A percentile compares a stretch with the other conserved stretches of the same genome.
phyloP scores from a whole-genome alignment of 352 stramenopile species.

The Thraustochytrium striatum region DNA sequence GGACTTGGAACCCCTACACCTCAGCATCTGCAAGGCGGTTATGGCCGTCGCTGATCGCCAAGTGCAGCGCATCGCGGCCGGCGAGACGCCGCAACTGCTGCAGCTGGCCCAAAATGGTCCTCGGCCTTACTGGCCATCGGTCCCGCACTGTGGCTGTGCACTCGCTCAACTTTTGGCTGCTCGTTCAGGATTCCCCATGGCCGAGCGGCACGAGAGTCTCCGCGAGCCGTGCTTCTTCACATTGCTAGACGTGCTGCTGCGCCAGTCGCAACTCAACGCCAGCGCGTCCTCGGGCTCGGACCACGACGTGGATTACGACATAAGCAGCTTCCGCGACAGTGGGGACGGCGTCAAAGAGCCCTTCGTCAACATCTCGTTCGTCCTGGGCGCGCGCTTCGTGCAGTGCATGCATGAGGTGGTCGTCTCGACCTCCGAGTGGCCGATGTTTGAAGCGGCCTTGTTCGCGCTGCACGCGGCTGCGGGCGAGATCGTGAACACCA shows the following conservation, averaged over 20 bases:
- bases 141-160: background rate
- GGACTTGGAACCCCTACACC: background rate
- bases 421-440: background rate
- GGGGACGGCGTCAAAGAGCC: conserved; percentile 32
- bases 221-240: conserved; percentile 29
- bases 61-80: background rate
- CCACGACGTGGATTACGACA: conserved; percentile 2
- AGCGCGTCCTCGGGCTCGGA: conserved; percentile 13
- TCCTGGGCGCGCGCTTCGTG: conserved; percentile 24
- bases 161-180: conserved; percentile 28
- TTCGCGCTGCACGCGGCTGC: conserved; percentile 6
- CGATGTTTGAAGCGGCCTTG: conserved; percentile 16
- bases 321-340: conserved; percentile 31
- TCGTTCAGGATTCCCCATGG: conserved; percentile 16
- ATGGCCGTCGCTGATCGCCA: conserved; percentile 21
- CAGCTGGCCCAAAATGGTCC: background rate
- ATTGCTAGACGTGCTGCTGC: conserved; percentile 33
- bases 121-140: background rate
- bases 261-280: background rate
- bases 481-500: background rate
- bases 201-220: conserved; percentile 23
- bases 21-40: background rate
- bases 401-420: conserved; percentile 21
- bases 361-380: conserved; percentile 21
- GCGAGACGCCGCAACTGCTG: background rate